These are phyloP conservation scores for Coniochaeta ligniaria DNA, from an alignment of 2,329 filamentous ascomycete genomes.

Conservation along the genomic window DNA sequence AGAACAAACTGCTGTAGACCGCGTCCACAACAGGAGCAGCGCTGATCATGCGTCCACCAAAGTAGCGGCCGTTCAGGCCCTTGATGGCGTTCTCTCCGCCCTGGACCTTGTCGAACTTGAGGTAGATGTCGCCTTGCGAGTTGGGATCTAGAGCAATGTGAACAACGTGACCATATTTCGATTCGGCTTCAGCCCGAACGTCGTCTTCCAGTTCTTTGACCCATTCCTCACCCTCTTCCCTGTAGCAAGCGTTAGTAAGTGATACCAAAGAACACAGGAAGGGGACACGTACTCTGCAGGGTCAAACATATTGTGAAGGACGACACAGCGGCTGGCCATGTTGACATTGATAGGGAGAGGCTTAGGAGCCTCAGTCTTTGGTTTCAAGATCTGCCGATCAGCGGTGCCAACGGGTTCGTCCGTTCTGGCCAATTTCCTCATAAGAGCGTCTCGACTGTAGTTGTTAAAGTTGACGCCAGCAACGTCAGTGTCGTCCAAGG, in stretches of 20 bases:
- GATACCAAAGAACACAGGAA: background rate
- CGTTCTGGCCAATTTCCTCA: slow-evolving; percentile 95
- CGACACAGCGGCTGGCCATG: slow-evolving; percentile 87
- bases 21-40: slow-evolving; percentile 95
- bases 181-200: slow-evolving; percentile 84
- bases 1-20: slow-evolving; percentile 96
- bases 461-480: slow-evolving; percentile 99
- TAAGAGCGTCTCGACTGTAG: slow-evolving; percentile 95
- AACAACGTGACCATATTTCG: slow-evolving; percentile 94
- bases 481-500: slow-evolving; percentile 94
- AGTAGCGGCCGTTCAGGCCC: slow-evolving; percentile 93
- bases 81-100: slow-evolving; percentile 97
- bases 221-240: slow-evolving; percentile 83
- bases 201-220: slow-evolving; percentile 91
- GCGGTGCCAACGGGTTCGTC: slow-evolving; percentile 70
- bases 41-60: slow-evolving; percentile 87
- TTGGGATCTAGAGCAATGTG: slow-evolving; percentile 94
- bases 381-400: slow-evolving; percentile 66
- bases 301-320: slow-evolving; percentile 94
- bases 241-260: slow-evolving; percentile 35
- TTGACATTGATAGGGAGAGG: slow-evolving; percentile 79
- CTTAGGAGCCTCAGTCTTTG: slow-evolving; percentile 66
- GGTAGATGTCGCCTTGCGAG: slow-evolving; percentile 91
- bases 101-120: slow-evolving; percentile 95
- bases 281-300: slow-evolving; percentile 67